Conservation (phyloP, 345 rosid genomes). For the Moringa oleifera region DNA sequence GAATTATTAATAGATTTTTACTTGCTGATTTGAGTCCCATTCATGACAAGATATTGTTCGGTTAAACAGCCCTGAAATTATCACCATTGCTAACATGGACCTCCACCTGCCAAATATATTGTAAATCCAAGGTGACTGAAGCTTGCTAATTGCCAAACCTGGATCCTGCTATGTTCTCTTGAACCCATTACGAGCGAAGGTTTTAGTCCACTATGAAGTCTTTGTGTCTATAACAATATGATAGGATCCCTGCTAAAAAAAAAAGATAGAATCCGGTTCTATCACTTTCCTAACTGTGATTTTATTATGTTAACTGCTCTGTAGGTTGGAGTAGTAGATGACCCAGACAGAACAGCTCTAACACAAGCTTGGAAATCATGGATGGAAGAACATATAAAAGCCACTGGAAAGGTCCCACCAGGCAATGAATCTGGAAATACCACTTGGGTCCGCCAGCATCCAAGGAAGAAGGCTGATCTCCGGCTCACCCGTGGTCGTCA, state of each 20-base stretch:
- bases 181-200: too few relatives aligned
- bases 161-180: neutral
- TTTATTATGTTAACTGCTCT: constrained; percentile 7
- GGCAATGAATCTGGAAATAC: constrained; percentile 87
- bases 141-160: neutral
- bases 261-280: too few relatives aligned
- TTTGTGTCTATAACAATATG: too few relatives aligned
- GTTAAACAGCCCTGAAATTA: neutral
- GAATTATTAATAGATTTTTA: too few relatives aligned
- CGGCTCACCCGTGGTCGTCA: constrained; percentile 89
- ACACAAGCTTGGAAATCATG: constrained; percentile 95
- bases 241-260: too few relatives aligned
- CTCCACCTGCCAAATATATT: neutral
- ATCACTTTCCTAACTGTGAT: constrained; percentile 1
- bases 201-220: too few relatives aligned
- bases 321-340: constrained; percentile 71
- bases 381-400: constrained; percentile 87
- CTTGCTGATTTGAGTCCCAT: neutral
- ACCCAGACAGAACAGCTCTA: constrained; percentile 59
- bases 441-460: constrained; percentile 60
- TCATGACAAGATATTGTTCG: neutral
- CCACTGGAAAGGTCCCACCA: constrained; percentile 77
- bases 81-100: neutral
- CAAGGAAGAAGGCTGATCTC: constrained; percentile 71
- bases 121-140: too few relatives aligned